Conservation (phyloP, 345 rosid genomes). For the Salix caprea region DNA sequence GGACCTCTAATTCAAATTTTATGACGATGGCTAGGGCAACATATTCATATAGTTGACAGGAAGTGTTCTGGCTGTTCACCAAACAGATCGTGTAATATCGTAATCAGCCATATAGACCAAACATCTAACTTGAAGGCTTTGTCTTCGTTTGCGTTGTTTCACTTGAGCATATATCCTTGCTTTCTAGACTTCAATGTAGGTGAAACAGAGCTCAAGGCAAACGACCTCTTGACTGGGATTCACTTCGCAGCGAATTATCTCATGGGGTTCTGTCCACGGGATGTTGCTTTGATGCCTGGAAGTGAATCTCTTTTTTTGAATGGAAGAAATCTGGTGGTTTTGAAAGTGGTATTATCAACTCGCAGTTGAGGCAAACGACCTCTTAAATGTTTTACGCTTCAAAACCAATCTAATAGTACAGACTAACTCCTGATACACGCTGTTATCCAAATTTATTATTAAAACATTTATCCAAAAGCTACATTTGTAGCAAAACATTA, state of each 20-base stretch:
- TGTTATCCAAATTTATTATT: neutral
- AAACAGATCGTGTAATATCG: neutral
- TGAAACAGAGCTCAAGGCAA: neutral
- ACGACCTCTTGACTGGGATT: neutral
- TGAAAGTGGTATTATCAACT: neutral
- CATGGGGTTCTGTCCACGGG: neutral
- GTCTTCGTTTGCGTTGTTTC: neutral
- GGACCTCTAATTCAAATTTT: constrained; percentile 51
- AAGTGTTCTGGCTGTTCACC: neutral
- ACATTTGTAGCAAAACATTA: neutral
- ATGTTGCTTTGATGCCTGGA: neutral
- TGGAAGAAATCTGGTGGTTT: neutral
- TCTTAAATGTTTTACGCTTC: neutral
- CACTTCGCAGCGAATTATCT: neutral
- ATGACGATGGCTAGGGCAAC: neutral
- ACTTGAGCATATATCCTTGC: too few relatives aligned
- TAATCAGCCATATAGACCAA: neutral
- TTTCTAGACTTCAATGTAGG: too few relatives aligned
- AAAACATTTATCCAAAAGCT: neutral
- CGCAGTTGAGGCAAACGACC: too few relatives aligned
- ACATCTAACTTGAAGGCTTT: neutral
- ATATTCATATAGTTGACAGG: neutral
- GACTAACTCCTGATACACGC: neutral
- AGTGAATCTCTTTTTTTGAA: neutral
- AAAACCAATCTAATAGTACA: neutral